These are phyloP conservation scores for Trichophyton mentagrophytes DNA, from an alignment of 2,329 filamentous ascomycete genomes.

Conservation along the genomic window DNA sequence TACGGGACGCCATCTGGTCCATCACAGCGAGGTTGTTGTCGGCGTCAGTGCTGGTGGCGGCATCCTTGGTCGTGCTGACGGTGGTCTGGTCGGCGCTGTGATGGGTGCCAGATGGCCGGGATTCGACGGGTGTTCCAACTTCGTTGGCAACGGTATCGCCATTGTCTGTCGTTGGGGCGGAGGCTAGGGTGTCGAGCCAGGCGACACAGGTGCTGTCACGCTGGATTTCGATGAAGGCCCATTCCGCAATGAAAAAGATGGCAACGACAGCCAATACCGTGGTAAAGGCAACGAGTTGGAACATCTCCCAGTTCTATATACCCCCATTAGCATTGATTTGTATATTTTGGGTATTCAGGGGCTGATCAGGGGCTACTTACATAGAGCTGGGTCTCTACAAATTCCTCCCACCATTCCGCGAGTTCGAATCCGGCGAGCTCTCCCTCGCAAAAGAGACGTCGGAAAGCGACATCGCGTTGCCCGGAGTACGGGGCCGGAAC, in stretches of 20 bases:
- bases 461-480: slow-evolving; percentile 5
- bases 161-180: not conserved
- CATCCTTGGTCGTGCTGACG: not conserved
- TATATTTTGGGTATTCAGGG: not conserved
- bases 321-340: not conserved
- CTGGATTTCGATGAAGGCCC: not conserved
- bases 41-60: not conserved
- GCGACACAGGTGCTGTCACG: not conserved
- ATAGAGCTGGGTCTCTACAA: not conserved
- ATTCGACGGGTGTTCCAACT: slow-evolving; percentile 1
- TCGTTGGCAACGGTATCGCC: not conserved
- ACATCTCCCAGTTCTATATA: slow-evolving; percentile 9
- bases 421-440: slow-evolving; percentile 4
- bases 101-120: not conserved
- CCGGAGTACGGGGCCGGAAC: not conserved
- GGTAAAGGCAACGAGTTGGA: slow-evolving; percentile 4
- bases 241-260: slow-evolving; percentile 1
- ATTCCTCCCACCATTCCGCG: slow-evolving; percentile 1
- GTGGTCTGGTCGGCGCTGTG: not conserved
- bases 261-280: slow-evolving; percentile 3
- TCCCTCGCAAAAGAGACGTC: slow-evolving; percentile 8
- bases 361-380: slow-evolving; percentile 4
- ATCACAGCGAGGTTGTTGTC: slow-evolving; percentile 4
- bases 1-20: slow-evolving; percentile 5
- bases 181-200: not conserved